Evolutionary conservation across 305 asterid genomes (phyloP).

Genomic region (Plantago lanceolata): DNA sequence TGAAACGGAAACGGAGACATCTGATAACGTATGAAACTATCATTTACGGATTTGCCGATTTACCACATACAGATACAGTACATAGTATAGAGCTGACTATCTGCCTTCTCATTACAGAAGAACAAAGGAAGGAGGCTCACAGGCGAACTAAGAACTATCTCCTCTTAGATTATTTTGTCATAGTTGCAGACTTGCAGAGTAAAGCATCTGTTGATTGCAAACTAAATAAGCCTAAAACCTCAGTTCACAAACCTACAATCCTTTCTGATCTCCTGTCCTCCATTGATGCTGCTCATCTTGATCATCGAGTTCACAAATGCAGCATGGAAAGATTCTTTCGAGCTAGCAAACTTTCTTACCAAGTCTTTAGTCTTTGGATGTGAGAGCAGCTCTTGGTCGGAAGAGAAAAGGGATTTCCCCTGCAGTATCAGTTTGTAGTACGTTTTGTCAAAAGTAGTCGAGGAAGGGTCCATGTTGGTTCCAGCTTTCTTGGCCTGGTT

Average conservation of each 20-base stretch:
- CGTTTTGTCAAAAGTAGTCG: conserved; percentile 61
- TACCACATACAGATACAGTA: neutral
- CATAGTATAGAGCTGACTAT: neutral
- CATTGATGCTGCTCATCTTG: conserved; percentile 77
- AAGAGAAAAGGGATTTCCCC: conserved; percentile 44
- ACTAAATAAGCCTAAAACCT: neutral
- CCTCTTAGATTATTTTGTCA: no score
- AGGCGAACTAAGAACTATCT: neutral
- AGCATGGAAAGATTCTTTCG: conserved; percentile 50
- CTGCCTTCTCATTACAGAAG: neutral
- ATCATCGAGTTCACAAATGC: conserved; percentile 65
- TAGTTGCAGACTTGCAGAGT: neutral
- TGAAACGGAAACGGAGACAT: neutral
- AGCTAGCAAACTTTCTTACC: conserved; percentile 58
- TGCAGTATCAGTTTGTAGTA: conserved; percentile 58
- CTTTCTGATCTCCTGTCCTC: conserved; percentile 76
- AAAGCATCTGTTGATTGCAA: neutral
- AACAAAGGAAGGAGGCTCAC: neutral
- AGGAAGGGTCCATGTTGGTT: conserved; percentile 56
- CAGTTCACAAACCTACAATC: conserved; percentile 70
- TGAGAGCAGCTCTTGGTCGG: conserved; percentile 65
- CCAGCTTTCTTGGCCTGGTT: conserved; percentile 57
- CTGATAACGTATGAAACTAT: neutral
- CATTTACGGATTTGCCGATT: no score
- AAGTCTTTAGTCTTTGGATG: conserved; percentile 41